Evolutionary conservation across 129 eudicot species (phyloP).

Genomic region (Chrysanthemum makinoi): DNA sequence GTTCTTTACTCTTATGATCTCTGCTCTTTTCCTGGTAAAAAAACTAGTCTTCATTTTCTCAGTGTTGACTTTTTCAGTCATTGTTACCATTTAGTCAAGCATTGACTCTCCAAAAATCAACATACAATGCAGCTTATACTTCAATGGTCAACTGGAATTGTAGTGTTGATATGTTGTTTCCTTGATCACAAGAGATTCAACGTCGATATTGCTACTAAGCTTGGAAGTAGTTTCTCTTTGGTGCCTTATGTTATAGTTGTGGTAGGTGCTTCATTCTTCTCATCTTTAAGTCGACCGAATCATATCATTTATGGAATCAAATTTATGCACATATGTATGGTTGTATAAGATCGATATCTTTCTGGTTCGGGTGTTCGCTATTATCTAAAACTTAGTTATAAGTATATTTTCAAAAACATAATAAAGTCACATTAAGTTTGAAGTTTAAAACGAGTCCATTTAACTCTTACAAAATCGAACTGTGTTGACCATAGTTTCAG

Average conservation of each 20-base stretch:
- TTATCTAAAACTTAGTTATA: not conserved
- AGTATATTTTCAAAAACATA: constrained; percentile 10
- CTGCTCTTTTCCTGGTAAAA: constrained; percentile 91
- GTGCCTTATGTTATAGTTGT: constrained; percentile 88
- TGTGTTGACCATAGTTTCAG: not conserved
- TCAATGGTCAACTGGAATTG: constrained; percentile 98
- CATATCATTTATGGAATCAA: constrained; percentile 2
- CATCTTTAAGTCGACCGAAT: constrained; percentile 2
- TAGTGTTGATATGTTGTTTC: constrained; percentile 82
- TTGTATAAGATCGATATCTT: not conserved
- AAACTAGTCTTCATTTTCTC: constrained; percentile 15
- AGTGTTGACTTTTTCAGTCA: constrained; percentile 24
- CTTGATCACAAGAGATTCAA: constrained; percentile 69
- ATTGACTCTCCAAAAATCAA: constrained; percentile 35
- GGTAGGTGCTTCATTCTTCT: constrained; percentile 45
- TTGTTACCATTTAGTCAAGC: constrained; percentile 23
- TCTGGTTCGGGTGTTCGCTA: not conserved
- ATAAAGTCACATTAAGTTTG: not conserved
- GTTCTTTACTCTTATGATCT: constrained; percentile 92
- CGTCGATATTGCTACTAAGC: constrained; percentile 64
- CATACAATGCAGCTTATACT: constrained; percentile 76
- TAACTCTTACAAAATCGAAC: not conserved
- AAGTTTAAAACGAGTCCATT: not conserved
- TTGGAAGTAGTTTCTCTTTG: constrained; percentile 95
- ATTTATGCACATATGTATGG: not conserved